A percentile compares a stretch with the other conserved stretches of the same genome.
These are phyloP conservation scores for Citrus reticulata DNA, from an alignment of 345 rosid genomes.

Conservation along the genomic window DNA sequence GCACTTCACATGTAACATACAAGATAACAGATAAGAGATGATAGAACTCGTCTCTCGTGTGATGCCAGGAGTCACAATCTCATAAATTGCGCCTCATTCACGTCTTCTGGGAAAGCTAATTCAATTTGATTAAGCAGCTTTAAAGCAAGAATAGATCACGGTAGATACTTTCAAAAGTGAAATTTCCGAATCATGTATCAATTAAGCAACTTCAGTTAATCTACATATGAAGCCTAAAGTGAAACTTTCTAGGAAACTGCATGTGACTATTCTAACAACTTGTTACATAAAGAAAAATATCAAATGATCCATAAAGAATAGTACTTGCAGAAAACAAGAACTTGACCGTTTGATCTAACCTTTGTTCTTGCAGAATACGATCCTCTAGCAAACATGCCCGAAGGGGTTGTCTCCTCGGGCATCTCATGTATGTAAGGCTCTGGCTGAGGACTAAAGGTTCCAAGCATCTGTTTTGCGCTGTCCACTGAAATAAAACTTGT, in stretches of 20 bases:
- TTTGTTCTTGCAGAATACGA: conserved; percentile 70
- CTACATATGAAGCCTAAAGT: neutral
- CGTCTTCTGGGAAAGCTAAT: neutral
- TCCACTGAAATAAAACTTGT: conserved; percentile 43
- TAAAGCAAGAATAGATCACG: neutral
- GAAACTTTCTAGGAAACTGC: neutral
- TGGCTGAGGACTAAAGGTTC: conserved; percentile 72
- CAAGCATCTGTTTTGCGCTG: conserved; percentile 69
- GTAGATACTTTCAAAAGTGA: neutral
- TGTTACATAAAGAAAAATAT: neutral
- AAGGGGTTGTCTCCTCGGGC: conserved; percentile 71
- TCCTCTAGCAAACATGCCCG: conserved; percentile 75
- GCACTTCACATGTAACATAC: neutral
- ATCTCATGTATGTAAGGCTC: conserved; percentile 63
- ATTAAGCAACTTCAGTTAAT: neutral
- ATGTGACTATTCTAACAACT: neutral
- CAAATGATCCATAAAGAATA: neutral
- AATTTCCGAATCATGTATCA: neutral
- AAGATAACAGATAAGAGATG: neutral
- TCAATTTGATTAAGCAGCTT: neutral
- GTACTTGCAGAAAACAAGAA: neutral
- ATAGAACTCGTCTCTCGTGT: neutral
- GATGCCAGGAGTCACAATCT: neutral
- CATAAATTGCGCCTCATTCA: neutral
- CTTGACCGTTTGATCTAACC: conserved; percentile 29